Evolutionary conservation across 306 rosid genomes (phyloP).

Genomic region (Dicorynia guianensis): DNA sequence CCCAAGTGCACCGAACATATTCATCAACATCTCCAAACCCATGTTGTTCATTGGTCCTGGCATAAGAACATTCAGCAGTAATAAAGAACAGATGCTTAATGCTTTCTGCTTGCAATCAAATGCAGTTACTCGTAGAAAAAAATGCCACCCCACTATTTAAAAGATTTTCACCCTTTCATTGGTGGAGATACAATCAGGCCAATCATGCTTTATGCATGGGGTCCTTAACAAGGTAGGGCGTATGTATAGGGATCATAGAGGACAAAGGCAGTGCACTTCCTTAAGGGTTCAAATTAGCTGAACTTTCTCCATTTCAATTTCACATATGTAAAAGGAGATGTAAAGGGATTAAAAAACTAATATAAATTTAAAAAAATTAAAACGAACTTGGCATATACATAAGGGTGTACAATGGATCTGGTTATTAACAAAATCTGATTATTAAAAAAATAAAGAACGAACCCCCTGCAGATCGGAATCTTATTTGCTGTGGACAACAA

Average conservation of each 20-base stretch:
- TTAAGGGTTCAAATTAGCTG: not conserved
- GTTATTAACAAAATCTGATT: slow-evolving; percentile 2
- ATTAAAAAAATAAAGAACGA: not conserved
- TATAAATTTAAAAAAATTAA: no score
- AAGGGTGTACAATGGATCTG: no score
- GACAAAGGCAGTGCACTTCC: slow-evolving; percentile 4
- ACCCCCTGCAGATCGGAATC: slow-evolving; percentile 8
- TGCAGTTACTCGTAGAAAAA: slow-evolving; percentile 30
- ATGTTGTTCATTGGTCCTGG: slow-evolving; percentile 59
- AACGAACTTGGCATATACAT: no score
- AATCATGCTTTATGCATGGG: not conserved
- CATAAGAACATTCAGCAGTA: not conserved
- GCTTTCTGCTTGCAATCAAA: slow-evolving; percentile 22
- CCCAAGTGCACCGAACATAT: slow-evolving; percentile 94
- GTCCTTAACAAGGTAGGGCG: slow-evolving; percentile 5
- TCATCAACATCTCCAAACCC: slow-evolving; percentile 77
- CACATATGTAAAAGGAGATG: no score
- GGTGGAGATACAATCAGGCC: slow-evolving; percentile 14
- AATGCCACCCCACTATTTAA: slow-evolving; percentile 13
- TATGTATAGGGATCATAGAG: not conserved
- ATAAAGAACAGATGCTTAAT: slow-evolving; percentile 12
- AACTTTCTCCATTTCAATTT: no score
- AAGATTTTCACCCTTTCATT: not conserved
- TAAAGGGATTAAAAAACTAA: no score
- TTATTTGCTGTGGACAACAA: slow-evolving; percentile 10